Base-by-base conservation (phyloP, 192 early-diverging fungal species). In the Pilobolus umbonatus region DNA sequence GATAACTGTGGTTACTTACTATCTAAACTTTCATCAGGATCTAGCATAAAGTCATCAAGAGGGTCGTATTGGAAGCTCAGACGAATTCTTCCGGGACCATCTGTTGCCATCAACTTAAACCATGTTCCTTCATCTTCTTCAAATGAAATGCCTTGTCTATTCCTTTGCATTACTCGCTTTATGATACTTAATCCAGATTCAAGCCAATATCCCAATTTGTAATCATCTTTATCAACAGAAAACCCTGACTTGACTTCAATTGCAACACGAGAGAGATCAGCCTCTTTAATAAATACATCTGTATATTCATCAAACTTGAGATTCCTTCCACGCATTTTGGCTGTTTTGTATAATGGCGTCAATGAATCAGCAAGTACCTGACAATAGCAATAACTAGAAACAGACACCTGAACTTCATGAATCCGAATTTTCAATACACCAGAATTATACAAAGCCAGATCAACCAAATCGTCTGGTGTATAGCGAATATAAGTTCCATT, bases 351-450 rank as follows among this genome's bases (percentile, higher is more conserved):
- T 35, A 69, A 67, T 17, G 70, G 57, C 12, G 40, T 43, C 26
- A 60, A 50, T 8, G 64, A 64, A 64, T 82, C 78, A 6, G 76
- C 40, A 12, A 74, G 22, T 6, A 83, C 54, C 55, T 83, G 80
- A 32, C 68, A 72, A 35, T 80, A 83, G 1, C 43, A 62, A 44
- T 39, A 34, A 6, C 22, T 15, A 4, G 26, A 19, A n/a, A 26
- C 22, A 30, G 61, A 49, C 24, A 69, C 26, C 5, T 48, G 21
- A 0, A 60, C 76, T 40, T 75, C 73, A 55, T 80, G 76, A 7
- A 87, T 42, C 17, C 65, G 69, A 31, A 87, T 50, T 19, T 64
- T 45, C 7, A 87, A 21, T 28, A 87, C 73, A 21, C 85, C 85
- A 22, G 84, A 73, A 12, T 61, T 46, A 47, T 68, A 65, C 29